Evolutionary conservation across 371 early-diverging fungal species (phyloP).

Genomic region (Rhizomucor miehei): DNA sequence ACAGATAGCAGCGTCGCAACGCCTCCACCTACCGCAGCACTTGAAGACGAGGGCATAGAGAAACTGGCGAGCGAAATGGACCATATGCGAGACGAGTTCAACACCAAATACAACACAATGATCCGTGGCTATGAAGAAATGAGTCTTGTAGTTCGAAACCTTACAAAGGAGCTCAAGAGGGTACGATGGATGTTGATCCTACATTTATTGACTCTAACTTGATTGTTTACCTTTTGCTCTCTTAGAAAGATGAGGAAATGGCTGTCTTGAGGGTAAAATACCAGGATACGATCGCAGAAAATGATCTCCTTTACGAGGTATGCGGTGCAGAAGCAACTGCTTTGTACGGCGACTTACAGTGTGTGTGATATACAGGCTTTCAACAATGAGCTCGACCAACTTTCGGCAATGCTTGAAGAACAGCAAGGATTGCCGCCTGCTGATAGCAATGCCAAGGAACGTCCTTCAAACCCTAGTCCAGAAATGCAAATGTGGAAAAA

Average conservation of each 20-base stretch:
- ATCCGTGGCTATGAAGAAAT: conserved; percentile 18
- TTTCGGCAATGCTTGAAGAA: conserved; percentile 3
- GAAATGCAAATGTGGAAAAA: conserved; percentile 26
- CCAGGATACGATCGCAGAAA: conserved; percentile 16
- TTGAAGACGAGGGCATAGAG: conserved; percentile 5
- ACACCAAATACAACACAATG: conserved; percentile 7
- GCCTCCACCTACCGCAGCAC: background rate
- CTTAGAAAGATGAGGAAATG: conserved; percentile 23
- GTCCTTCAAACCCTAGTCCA: conserved; percentile 27
- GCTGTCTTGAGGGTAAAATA: conserved; percentile 7
- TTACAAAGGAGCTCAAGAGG: conserved; percentile 8
- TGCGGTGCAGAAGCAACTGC: background rate
- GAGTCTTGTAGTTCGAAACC: conserved; percentile 10
- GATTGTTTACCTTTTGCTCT: background rate
- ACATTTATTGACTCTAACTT: too few species aligned
- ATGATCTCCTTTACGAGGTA: conserved; percentile 13
- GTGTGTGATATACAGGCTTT: conserved; percentile 13
- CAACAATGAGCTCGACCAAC: conserved; percentile 22
- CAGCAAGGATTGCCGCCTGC: background rate
- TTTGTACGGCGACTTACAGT: too few species aligned
- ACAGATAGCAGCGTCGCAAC: conserved; percentile 5
- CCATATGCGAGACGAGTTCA: conserved; percentile 13
- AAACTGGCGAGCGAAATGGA: conserved; percentile 17
- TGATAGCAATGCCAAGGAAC: conserved; percentile 2
- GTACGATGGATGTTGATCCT: too few species aligned